These are phyloP conservation scores for Magnusiomyces ingens DNA, from an alignment of 1,139 yeast genomes.

Conservation along the genomic window DNA sequence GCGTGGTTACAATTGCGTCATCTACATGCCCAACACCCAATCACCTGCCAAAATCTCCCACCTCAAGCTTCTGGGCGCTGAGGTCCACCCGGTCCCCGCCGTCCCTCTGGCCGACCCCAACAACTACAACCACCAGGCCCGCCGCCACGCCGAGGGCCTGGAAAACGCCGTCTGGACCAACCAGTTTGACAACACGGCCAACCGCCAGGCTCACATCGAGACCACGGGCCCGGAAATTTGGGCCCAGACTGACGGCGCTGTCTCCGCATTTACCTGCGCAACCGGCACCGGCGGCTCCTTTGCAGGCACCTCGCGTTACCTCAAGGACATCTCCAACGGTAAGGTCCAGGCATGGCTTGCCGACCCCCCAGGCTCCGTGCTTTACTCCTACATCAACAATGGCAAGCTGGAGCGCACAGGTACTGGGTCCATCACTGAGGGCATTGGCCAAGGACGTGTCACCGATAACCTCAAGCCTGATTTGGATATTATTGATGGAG, in stretches of 20 bases:
- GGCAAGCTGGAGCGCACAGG: constrained; percentile 61
- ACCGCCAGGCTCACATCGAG: constrained; percentile 83
- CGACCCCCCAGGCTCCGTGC: constrained; percentile 89
- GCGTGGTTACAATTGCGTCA: constrained; percentile 74
- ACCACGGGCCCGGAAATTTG: constrained; percentile 93
- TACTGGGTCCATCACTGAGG: constrained; percentile 79
- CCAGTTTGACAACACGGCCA: constrained; percentile 81
- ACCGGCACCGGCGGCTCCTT: constrained; percentile 92
- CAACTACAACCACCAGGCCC: constrained; percentile 81
- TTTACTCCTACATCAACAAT: constrained; percentile 67
- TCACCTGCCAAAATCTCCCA: constrained; percentile 71
- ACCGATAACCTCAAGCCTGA: constrained; percentile 76
- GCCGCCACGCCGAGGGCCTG: constrained; percentile 67
- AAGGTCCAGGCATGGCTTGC: constrained; percentile 61
- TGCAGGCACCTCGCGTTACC: constrained; percentile 72
- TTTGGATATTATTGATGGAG: constrained; percentile 68
- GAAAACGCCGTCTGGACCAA: constrained; percentile 87
- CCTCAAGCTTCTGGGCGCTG: constrained; percentile 69
- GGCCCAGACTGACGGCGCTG: constrained; percentile 76
- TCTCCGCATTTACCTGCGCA: constrained; percentile 81
- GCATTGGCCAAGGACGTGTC: constrained; percentile 91
- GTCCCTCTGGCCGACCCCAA: constrained; percentile 73
- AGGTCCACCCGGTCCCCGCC: constrained; percentile 86
- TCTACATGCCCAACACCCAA: constrained; percentile 87
- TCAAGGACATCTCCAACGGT: constrained; percentile 58